Percentiles rank a stretch among this genome's conserved stretches.
Evolutionary conservation across 495 filamentous ascomycete genomes (phyloP).

Genomic region (Lophiostoma macrostomum): DNA sequence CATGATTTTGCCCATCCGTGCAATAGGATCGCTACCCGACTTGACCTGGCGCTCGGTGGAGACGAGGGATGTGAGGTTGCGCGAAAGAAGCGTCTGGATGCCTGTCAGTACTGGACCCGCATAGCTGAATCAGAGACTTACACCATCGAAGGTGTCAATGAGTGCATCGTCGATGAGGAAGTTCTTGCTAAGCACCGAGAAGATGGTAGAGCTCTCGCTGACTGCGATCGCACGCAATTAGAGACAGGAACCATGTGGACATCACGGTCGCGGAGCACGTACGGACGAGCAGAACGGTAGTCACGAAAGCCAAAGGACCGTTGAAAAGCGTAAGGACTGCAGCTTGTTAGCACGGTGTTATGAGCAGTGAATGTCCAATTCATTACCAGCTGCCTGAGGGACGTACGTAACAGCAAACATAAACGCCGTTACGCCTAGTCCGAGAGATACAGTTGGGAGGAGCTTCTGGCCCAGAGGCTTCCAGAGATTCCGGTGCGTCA

Average conservation of each 20-base stretch:
- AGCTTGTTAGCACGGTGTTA: no score
- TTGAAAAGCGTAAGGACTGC: conserved; percentile 77
- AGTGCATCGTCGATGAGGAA: conserved; percentile 78
- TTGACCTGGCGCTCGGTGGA: conserved; percentile 70
- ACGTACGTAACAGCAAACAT: conserved; percentile 91
- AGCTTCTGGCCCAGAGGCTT: conserved; percentile 68
- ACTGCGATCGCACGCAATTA: no score
- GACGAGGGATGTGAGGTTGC: conserved; percentile 53
- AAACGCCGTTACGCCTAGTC: conserved; percentile 43
- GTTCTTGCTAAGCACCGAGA: conserved; percentile 67
- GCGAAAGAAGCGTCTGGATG: conserved; percentile 39
- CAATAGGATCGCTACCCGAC: conserved; percentile 56
- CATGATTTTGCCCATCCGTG: conserved; percentile 68
- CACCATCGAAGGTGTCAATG: conserved; percentile 88
- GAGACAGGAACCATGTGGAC: no score
- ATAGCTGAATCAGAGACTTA: conserved; percentile 51
- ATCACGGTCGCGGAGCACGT: no score
- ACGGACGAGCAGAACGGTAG: conserved; percentile 7
- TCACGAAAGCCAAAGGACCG: conserved; percentile 69
- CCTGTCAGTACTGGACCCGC: conserved; percentile 35
- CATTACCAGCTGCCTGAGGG: no score
- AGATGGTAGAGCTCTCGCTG: conserved; percentile 75
- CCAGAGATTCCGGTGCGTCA: conserved; percentile 58
- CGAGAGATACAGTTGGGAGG: conserved; percentile 48
- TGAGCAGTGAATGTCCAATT: no score